A percentile compares a stretch with the other conserved stretches of the same genome.
These are phyloP conservation scores for Cetraspora pellucida DNA, from an alignment of 192 early-diverging fungal genomes.

Conservation along the genomic window DNA sequence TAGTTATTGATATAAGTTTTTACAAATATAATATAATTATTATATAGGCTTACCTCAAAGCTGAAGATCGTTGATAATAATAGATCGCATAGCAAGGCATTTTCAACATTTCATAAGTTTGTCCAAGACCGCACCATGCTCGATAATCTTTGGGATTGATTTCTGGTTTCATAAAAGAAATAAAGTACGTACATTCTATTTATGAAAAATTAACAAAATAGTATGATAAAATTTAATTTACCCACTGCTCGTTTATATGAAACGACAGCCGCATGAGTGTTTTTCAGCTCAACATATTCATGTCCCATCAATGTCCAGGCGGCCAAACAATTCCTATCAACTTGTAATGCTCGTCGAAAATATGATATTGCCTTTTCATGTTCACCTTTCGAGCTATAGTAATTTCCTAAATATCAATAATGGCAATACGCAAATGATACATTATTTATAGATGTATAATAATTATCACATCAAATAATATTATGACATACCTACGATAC, in stretches of 20 bases:
- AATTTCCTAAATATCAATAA: slow-evolving; percentile 66
- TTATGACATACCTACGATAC: slow-evolving; percentile 57
- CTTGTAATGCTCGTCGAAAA: slow-evolving; percentile 81
- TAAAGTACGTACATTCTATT: too few species aligned
- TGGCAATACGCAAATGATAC: too few species aligned
- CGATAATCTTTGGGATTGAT: slow-evolving; percentile 79
- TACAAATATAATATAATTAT: not conserved
- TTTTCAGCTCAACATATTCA: slow-evolving; percentile 92
- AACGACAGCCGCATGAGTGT: slow-evolving; percentile 84
- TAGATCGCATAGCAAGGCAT: slow-evolving; percentile 80
- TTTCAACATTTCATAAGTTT: slow-evolving; percentile 84
- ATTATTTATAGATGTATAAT: too few species aligned
- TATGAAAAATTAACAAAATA: not conserved
- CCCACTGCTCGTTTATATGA: slow-evolving; percentile 83
- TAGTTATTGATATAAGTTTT: not conserved
- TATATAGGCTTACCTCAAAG: slow-evolving; percentile 49
- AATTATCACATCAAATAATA: not conserved
- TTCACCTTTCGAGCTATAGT: slow-evolving; percentile 80
- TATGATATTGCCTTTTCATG: slow-evolving; percentile 84
- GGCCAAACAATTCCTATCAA: slow-evolving; percentile 72
- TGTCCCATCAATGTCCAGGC: slow-evolving; percentile 96
- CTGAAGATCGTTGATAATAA: slow-evolving; percentile 78
- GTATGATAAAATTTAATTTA: slow-evolving; percentile 33
- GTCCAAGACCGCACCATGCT: slow-evolving; percentile 92
- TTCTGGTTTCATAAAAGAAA: slow-evolving; percentile 44